These are phyloP conservation scores for Datura wrightii DNA, from an alignment of 257 asterid species.

Conservation along the genomic window DNA sequence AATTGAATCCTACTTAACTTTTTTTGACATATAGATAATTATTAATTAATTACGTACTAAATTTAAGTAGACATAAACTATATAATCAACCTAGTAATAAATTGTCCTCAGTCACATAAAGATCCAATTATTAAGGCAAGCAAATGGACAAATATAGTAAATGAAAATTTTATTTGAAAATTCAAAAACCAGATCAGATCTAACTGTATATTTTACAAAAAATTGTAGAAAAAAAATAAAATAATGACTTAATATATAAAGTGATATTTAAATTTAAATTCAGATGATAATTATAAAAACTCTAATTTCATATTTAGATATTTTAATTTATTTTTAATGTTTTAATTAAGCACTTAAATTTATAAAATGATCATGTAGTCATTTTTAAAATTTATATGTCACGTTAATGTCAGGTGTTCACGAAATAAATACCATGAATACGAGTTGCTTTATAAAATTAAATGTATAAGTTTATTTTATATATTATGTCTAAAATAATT, in stretches of 20 bases:
- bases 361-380: too few relatives aligned
- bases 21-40: background rate
- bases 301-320: too few relatives aligned
- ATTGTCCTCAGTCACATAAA: background rate
- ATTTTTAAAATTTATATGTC: too few relatives aligned
- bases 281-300: too few relatives aligned
- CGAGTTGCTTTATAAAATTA: too few relatives aligned
- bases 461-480: too few relatives aligned
- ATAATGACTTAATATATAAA: too few relatives aligned
- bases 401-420: too few relatives aligned
- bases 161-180: background rate
- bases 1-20: background rate
- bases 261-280: background rate
- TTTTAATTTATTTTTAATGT: too few relatives aligned
- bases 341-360: too few relatives aligned
- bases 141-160: background rate
- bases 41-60: background rate
- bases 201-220: conserved; percentile 14
- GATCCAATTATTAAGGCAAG: background rate
- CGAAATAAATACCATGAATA: too few relatives aligned
- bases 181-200: conserved; percentile 3
- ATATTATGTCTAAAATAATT: background rate
- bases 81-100: background rate
- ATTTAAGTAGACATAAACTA: background rate
- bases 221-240: background rate